These are phyloP conservation scores for Naganishia kalamii DNA, from an alignment of 768 basidiomycete species.

Conservation along the genomic window DNA sequence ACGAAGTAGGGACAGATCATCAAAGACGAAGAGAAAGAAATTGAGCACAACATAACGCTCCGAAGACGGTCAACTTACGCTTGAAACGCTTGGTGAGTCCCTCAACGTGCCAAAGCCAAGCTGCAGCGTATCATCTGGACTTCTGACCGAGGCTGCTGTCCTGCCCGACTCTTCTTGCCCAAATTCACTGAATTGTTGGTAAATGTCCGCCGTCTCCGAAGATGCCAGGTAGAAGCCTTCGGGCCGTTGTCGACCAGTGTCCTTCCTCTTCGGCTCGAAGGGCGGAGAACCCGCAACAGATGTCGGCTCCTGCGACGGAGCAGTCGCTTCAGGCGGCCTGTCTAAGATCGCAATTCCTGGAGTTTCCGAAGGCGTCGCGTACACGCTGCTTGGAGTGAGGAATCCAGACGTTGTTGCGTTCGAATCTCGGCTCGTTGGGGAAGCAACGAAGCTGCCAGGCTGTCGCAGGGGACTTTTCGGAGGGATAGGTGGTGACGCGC, in stretches of 20 bases:
- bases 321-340: not conserved
- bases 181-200: too few species aligned
- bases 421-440: not conserved
- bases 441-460: not conserved
- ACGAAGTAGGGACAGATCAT: not conserved
- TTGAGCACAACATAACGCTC: too few species aligned
- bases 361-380: not conserved
- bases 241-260: too few species aligned
- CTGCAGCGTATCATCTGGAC: too few species aligned
- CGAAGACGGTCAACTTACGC: too few species aligned
- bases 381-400: not conserved
- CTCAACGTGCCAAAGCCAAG: too few species aligned
- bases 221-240: too few species aligned
- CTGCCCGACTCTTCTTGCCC: not conserved
- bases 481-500: slow-evolving; percentile 17
- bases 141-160: too few species aligned
- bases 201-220: too few species aligned
- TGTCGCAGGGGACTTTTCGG: slow-evolving; percentile 19
- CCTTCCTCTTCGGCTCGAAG: not conserved
- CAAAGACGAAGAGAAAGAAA: too few species aligned
- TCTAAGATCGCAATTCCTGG: not conserved
- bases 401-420: not conserved
- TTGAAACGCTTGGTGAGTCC: too few species aligned
- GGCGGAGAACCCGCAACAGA: not conserved
- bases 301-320: not conserved